Base-by-base conservation (phyloP, 2,329 filamentous ascomycete genomes). In the Ophiostoma sp. region DNA sequence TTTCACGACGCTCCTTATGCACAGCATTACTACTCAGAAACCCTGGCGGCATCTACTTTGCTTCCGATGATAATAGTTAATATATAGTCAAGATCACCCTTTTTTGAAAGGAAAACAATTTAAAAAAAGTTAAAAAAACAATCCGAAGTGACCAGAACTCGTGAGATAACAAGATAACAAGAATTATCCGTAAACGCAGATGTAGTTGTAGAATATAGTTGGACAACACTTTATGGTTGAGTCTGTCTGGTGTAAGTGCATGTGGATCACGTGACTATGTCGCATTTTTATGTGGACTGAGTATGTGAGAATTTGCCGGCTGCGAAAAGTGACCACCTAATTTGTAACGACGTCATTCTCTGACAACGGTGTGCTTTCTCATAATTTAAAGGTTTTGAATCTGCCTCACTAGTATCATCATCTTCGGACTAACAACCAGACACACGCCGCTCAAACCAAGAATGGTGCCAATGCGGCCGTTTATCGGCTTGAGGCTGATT, bases 81-180 rank as follows among this genome's bases (percentile, higher is more conserved):
- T 71, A 69, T 72, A 71, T 72, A 71, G 72, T 69, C 71, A 67
- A 71, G 72, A 72, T 70, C 71, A 73, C 71, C 70, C 71, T 69
- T 69, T 69, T 69, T 66, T n/a, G 54, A 62, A 69, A 67, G 36
- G 64, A 64, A 68, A 57, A 35, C 57, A 62, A 62, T 20, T 64
- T 54, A 36, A 66, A 65, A 68, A 70, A 68, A 52, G 27, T 13
- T 36, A n/a, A 8, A 62, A 8, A 62, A 69, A 67, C 54, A 64
- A 23, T 1, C n/a, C 35, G 33, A 66, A 20, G 52, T 31, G 35
- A 69, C 2, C 52, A 27, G 27, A 15, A 3, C 36, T 20, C 2
- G 10, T 52, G 15, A 54, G 36, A 31, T 8, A 41, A n/a, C 23
- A 54, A n/a, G n/a, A n/a, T n/a, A n/a, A n/a, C 27, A 57, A 57